phyloP scores from a whole-genome alignment of 164 flowering plant species.

The Magnolia changhungtana region DNA sequence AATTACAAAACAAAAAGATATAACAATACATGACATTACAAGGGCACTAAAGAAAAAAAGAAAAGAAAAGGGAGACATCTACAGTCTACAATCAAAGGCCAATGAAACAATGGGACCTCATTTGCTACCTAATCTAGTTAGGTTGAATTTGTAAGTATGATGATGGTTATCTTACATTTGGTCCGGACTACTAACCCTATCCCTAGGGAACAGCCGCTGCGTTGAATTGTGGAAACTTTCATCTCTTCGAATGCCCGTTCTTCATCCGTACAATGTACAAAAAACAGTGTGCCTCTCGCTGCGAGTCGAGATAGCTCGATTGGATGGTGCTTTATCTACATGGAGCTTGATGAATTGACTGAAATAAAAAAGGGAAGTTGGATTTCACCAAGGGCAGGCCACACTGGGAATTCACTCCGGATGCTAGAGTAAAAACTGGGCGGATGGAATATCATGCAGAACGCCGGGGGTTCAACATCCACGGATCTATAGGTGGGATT shows the following conservation, averaged over 20 bases:
- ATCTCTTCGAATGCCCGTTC: not conserved
- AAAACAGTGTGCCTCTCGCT: not conserved
- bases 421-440: conserved; percentile 41
- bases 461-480: conserved; percentile 54
- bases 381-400: not conserved
- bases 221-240: no score
- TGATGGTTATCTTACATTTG: no score
- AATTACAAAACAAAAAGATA: no score
- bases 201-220: no score
- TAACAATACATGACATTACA: no score
- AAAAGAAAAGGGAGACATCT: no score
- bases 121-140: no score
- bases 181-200: no score
- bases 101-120: no score
- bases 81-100: no score
- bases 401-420: conserved; percentile 7
- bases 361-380: not conserved
- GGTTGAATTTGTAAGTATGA: no score
- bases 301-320: not conserved
- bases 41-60: no score
- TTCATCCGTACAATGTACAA: conserved; percentile 1
- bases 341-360: not conserved
- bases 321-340: not conserved
- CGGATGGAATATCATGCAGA: conserved; percentile 58
- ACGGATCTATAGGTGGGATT: conserved; percentile 70